Base-by-base conservation (phyloP, 1,284 basidiomycete species). In the Phellinidium pouzarii region DNA sequence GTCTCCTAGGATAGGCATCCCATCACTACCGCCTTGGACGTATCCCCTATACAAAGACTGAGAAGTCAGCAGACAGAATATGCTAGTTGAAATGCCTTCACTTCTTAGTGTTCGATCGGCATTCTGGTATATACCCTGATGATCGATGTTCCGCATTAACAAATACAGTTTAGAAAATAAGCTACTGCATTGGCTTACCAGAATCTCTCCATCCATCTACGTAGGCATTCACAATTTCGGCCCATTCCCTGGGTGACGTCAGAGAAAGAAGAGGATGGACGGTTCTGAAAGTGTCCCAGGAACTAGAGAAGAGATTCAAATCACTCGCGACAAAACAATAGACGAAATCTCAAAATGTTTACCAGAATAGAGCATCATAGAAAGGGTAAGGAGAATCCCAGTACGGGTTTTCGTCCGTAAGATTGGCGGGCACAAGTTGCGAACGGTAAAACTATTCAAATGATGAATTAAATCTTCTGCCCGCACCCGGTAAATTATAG, bases 331-430 rank as follows among this genome's bases (percentile, higher is more conserved):
- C 3, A 31, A 7, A 48, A 42, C 47, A 44, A 65, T 31, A 52
- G 73, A 75, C 11, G 73, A 67, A 34, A 34, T 2, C 31, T 34
- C 70, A 71, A 0, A 71, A 73, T 45, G n/a, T 76, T 76, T 76
- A 80, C 74, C 81, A 84, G 63, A 84, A 85, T 43, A 84, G 62
- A 1, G 82, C 84, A 64, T 84, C 82, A 56, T 83, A 84, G 61
- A 84, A 84, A 57, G 75, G 78, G 9, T 78, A 76, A 0, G 66
- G 69, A 0, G 82, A 84, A 50, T 73, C 68, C 9, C 69, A 74
- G 59, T 83, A 85, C 1, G 70, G 65, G 3, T 76, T 76, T 59
- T 79, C 77, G 34, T 61, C 66, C 0, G 77, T 78, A 51, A 77
- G 58, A 54, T 78, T 78, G 7, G 75, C 75, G 3, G 77, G 77